These are phyloP conservation scores for Filosporella fistucella DNA, from an alignment of 495 filamentous ascomycete genomes.

Conservation along the genomic window DNA sequence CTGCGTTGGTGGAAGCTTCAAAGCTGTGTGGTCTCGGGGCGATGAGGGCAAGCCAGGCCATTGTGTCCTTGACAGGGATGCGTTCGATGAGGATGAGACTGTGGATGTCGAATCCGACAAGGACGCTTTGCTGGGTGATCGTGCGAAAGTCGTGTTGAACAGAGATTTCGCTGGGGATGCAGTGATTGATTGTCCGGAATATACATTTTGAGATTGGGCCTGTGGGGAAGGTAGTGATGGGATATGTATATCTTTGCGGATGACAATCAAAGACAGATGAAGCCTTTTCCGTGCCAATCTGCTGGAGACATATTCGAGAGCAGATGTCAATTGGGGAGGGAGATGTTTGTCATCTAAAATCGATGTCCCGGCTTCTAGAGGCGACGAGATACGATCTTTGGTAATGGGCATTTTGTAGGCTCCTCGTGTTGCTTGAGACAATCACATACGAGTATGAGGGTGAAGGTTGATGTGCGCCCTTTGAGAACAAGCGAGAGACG, in stretches of 20 bases:
- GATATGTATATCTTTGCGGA: constrained; percentile 44
- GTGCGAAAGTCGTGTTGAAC: constrained; percentile 9
- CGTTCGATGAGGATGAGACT: constrained; percentile 2
- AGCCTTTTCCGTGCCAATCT: constrained; percentile 39
- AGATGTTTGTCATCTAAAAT: constrained; percentile 43
- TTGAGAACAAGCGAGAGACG: no score
- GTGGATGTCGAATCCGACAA: not conserved
- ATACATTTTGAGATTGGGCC: constrained; percentile 18
- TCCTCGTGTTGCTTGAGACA: no score
- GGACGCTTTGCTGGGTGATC: constrained; percentile 10
- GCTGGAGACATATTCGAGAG: constrained; percentile 47
- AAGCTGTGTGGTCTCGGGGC: not conserved
- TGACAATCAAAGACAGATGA: constrained; percentile 43
- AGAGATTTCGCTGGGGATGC: constrained; percentile 16
- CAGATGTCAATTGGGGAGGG: constrained; percentile 34
- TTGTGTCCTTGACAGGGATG: constrained; percentile 7
- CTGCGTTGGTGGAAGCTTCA: not conserved
- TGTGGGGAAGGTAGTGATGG: constrained; percentile 20
- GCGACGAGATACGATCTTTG: constrained; percentile 47
- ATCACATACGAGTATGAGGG: no score
- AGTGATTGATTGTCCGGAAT: constrained; percentile 13
- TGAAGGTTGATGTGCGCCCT: no score
- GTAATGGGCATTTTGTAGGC: constrained; percentile 18
- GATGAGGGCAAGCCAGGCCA: constrained; percentile 13
- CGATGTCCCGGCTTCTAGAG: constrained; percentile 48